These are phyloP conservation scores for Exserohilum rostratum DNA, from an alignment of 2,329 filamentous ascomycete species.

Conservation along the genomic window DNA sequence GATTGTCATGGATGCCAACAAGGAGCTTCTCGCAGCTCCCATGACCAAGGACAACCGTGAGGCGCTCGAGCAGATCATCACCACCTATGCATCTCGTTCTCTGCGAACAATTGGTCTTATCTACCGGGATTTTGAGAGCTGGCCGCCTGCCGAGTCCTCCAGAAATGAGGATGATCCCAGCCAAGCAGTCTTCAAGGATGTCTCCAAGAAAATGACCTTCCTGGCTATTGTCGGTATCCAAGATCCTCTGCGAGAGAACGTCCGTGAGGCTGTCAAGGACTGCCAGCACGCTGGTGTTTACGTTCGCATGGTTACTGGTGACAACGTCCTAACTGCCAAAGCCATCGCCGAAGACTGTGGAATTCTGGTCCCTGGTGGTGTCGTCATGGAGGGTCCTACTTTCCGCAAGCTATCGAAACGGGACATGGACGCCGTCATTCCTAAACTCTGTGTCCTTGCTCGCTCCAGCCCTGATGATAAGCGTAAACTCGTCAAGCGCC, in stretches of 20 bases:
- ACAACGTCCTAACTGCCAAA: constrained; percentile 79
- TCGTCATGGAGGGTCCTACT: constrained; percentile 78
- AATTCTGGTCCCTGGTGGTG: constrained; percentile 71
- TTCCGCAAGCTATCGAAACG: constrained; percentile 74
- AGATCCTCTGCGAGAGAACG: constrained; percentile 76
- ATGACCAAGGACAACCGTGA: constrained; percentile 65
- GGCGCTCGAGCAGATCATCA: constrained; percentile 70
- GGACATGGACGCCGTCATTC: constrained; percentile 63
- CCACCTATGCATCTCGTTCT: constrained; percentile 77
- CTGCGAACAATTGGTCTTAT: constrained; percentile 83
- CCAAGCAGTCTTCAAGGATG: constrained; percentile 68
- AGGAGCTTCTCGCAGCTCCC: constrained; percentile 58
- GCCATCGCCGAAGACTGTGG: constrained; percentile 81
- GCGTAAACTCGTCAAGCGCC: constrained; percentile 66
- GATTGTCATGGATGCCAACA: constrained; percentile 66
- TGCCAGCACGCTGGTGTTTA: constrained; percentile 79
- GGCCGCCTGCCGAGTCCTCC: constrained; percentile 72
- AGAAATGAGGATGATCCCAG: constrained; percentile 65
- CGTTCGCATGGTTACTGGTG: constrained; percentile 85
- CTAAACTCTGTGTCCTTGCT: constrained; percentile 70
- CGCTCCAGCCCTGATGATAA: constrained; percentile 75
- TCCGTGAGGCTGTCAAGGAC: constrained; percentile 72
- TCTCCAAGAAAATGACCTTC: constrained; percentile 76
- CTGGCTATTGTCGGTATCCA: constrained; percentile 79
- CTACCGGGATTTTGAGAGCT: constrained; percentile 80